These are phyloP conservation scores for Globisporangium abappressorium DNA, from an alignment of 352 stramenopile species.

Conservation along the genomic window DNA sequence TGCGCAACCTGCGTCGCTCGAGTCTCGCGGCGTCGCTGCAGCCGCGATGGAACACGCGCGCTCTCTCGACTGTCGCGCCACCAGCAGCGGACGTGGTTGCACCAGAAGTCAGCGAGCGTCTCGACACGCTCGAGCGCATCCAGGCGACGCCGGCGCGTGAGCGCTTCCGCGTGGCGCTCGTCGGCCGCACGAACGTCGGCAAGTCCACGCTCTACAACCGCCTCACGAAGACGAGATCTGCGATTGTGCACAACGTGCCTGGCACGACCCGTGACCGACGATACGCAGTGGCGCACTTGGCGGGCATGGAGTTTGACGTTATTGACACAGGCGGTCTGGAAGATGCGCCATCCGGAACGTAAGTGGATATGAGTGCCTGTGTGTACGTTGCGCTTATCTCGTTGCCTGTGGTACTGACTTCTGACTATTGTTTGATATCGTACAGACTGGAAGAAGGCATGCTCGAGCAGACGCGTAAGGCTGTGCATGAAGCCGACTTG, in stretches of 20 bases:
- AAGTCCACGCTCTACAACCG: slow-evolving; percentile 87
- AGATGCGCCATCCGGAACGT: slow-evolving; percentile 58
- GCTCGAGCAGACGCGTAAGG: slow-evolving; percentile 69
- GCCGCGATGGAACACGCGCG: slow-evolving; percentile 17
- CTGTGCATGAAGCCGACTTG: slow-evolving; percentile 74
- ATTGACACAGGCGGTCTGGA: slow-evolving; percentile 81
- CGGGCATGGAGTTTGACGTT: slow-evolving; percentile 76
- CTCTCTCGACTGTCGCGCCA: slow-evolving; percentile 13
- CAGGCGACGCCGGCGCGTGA: slow-evolving; percentile 32
- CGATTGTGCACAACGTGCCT: slow-evolving; percentile 84
- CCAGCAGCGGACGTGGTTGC: not conserved
- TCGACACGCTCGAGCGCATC: slow-evolving; percentile 38
- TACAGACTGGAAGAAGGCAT: slow-evolving; percentile 69
- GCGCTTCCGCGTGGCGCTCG: slow-evolving; percentile 71
- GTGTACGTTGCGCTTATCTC: not conserved
- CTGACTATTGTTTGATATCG: not conserved
- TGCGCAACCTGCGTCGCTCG: slow-evolving; percentile 37
- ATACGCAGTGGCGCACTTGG: slow-evolving; percentile 57
- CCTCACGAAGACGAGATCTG: slow-evolving; percentile 67
- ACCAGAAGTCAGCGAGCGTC: slow-evolving; percentile 24
- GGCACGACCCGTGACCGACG: slow-evolving; percentile 77
- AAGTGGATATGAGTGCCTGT: slow-evolving; percentile 11
- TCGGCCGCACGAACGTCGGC: slow-evolving; percentile 82
- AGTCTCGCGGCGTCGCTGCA: slow-evolving; percentile 16
- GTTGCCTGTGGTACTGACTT: not conserved